A percentile compares a stretch with the other conserved stretches of the same genome.
These are phyloP conservation scores for Colletotrichum neosansevieriae DNA, from an alignment of 2,329 filamentous ascomycete species.

Conservation along the genomic window DNA sequence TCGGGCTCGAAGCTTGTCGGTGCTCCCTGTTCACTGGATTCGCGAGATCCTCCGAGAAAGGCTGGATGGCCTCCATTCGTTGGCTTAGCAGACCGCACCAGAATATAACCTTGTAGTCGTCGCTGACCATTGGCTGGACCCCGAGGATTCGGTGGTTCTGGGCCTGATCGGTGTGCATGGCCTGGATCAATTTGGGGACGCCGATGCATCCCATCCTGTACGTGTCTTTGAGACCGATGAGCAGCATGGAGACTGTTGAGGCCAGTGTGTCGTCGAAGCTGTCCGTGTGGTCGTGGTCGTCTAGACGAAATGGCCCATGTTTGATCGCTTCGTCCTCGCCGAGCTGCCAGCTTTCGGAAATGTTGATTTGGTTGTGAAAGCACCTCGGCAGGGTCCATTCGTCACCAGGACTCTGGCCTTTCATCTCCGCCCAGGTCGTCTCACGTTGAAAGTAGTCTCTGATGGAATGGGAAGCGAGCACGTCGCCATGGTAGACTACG, in stretches of 20 bases:
- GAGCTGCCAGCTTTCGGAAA: not conserved
- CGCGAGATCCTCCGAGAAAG: not conserved
- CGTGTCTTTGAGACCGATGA: not conserved
- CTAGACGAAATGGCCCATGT: too few species aligned
- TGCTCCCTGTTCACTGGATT: not conserved
- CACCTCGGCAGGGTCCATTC: slow-evolving; percentile 8
- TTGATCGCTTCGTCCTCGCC: not conserved
- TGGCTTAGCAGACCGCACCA: slow-evolving; percentile 7
- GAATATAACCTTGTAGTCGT: not conserved
- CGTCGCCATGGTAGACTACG: slow-evolving; percentile 2
- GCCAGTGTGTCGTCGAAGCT: too few species aligned
- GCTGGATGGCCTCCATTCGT: slow-evolving; percentile 6
- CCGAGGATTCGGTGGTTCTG: not conserved
- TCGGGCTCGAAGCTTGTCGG: not conserved
- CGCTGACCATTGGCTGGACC: not conserved
- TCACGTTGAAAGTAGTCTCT: slow-evolving; percentile 9
- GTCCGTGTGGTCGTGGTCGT: not conserved
- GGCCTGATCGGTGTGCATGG: not conserved
- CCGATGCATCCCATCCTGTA: slow-evolving; percentile 3
- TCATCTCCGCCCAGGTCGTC: not conserved
- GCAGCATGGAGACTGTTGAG: too few species aligned
- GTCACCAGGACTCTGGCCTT: not conserved
- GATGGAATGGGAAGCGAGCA: not conserved
- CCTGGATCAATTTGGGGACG: not conserved
- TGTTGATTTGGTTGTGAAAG: too few species aligned